Base-by-base conservation (phyloP, 305 asterid species). In the Solanum hybrid region DNA sequence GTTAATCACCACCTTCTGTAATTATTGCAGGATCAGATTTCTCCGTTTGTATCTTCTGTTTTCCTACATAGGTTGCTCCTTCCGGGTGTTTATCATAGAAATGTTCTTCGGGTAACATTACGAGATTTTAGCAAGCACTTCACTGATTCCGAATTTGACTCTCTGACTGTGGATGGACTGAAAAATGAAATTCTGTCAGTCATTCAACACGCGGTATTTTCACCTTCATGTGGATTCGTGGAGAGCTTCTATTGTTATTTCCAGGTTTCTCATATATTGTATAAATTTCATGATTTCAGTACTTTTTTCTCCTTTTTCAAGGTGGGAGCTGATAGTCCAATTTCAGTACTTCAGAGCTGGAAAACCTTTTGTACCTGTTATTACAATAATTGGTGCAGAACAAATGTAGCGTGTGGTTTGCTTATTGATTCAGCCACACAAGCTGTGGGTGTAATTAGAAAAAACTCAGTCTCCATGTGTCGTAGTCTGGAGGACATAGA, bases 401-500 rank as follows among this genome's bases (percentile, higher is more conserved):
- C 91, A 90, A 97, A 95, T 94, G 97, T 95, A 86, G 91, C 96
- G 77, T 95, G 94, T 93, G 98, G 97, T 90, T 94, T 97, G 88
- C 94, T 95, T 73, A 79, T 97, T 89, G 98, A 96, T 94, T 93
- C 98, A 42, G 89, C 93, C 40, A 93, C 98, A 66, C 96, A 97
- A 73, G 96, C 97, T 88, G 88, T 95, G 91, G 97, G 97, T 91
- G 91, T 97, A 92, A 93, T 96, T 93, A 94, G 99, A 92, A 96
- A 92, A 90, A 93, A 90, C 91, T 72, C 94, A 85, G 89, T 97
- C 90, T 96, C 99, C 86, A 89, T 97, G n/a, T 94, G 93, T 91
- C 99, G 99, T 87, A 92, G 94, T 91, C 92, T 97, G 94, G 98
- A 95, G 95, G 95, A 94, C 80, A 93, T 94, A 90, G 99, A 97